A percentile compares a stretch with the other conserved stretches of the same genome.
Conservation (phyloP, 139 green algal genomes). For the Chlamydomonas schloesseri region DNA sequence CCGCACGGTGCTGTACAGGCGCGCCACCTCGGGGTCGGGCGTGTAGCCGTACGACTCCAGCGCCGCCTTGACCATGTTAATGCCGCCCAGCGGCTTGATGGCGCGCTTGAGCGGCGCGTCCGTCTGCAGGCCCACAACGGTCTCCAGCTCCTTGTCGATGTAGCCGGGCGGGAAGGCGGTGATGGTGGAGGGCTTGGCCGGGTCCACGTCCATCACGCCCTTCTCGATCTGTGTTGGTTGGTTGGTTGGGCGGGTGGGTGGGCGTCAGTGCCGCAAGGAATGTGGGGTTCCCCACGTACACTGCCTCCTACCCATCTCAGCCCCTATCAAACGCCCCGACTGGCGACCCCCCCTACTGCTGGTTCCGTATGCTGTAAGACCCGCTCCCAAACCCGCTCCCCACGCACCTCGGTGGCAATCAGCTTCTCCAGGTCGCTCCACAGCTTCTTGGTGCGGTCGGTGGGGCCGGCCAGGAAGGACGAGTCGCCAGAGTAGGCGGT, state of each 20-base stretch:
- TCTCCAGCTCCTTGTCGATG: slow-evolving; percentile 72
- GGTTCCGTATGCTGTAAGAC: too few species aligned
- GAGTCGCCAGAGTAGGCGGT: slow-evolving; percentile 67
- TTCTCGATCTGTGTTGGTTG: background rate
- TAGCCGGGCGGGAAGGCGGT: slow-evolving; percentile 73
- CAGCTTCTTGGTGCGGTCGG: slow-evolving; percentile 61
- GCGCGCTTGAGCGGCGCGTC: slow-evolving; percentile 78
- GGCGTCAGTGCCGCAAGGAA: too few species aligned
- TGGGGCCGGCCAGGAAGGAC: slow-evolving; percentile 70
- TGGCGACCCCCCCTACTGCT: too few species aligned
- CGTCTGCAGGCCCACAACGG: slow-evolving; percentile 79
- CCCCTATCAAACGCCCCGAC: too few species aligned
- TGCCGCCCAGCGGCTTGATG: slow-evolving; percentile 83
- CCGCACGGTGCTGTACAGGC: slow-evolving; percentile 65
- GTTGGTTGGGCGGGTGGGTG: background rate
- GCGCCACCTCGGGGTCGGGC: slow-evolving; percentile 49
- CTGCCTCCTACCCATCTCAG: too few species aligned
- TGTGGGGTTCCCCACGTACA: too few species aligned
- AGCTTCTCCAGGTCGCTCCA: slow-evolving; percentile 64
- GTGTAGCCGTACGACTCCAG: slow-evolving; percentile 68
- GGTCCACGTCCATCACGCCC: slow-evolving; percentile 76
- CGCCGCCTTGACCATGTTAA: slow-evolving; percentile 77
- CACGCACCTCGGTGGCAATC: slow-evolving; percentile 59
- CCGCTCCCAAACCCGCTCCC: too few species aligned
- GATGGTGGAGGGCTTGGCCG: slow-evolving; percentile 71